These are phyloP conservation scores for Lolium multiflorum DNA, from an alignment of 176 grass and related monocot genomes.

Conservation along the genomic window DNA sequence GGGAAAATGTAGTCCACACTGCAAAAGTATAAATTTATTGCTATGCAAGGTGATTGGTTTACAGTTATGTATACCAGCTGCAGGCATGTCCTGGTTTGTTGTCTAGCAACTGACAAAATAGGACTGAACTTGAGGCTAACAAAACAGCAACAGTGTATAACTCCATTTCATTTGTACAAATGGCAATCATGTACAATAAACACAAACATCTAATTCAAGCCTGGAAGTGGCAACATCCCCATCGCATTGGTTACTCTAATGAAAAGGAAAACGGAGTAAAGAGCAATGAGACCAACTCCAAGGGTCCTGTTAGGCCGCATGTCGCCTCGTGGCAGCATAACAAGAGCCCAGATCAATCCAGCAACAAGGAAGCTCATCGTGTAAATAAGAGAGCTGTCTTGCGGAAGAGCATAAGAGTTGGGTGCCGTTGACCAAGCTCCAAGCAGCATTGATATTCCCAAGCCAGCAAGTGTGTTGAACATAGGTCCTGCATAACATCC, in stretches of 20 bases:
- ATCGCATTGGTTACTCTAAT: conserved; percentile 79
- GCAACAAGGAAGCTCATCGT: conserved; percentile 86
- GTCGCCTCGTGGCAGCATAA: conserved; percentile 66
- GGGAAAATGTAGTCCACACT: no score
- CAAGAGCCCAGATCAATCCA: conserved; percentile 84
- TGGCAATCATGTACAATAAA: conserved; percentile 42
- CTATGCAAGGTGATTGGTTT: background rate
- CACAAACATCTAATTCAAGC: conserved; percentile 57
- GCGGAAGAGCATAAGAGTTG: conserved; percentile 66
- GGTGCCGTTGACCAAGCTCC: conserved; percentile 82
- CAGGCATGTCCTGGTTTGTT: background rate
- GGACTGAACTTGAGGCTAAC: conserved; percentile 3
- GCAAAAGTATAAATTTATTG: no score
- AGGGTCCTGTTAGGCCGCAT: conserved; percentile 87
- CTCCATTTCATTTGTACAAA: conserved; percentile 43
- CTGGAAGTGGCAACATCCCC: conserved; percentile 69
- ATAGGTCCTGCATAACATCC: conserved; percentile 99
- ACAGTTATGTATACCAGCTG: conserved; percentile 16
- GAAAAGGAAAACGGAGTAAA: conserved; percentile 83
- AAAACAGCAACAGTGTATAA: background rate
- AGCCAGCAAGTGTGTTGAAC: conserved; percentile 96
- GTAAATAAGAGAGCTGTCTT: conserved; percentile 80
- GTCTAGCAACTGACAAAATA: background rate
- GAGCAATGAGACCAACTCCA: conserved; percentile 81
- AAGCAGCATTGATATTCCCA: conserved; percentile 91